Base-by-base conservation (phyloP, 2,329 filamentous ascomycete genomes). In the Verticillium nonalfalfae region DNA sequence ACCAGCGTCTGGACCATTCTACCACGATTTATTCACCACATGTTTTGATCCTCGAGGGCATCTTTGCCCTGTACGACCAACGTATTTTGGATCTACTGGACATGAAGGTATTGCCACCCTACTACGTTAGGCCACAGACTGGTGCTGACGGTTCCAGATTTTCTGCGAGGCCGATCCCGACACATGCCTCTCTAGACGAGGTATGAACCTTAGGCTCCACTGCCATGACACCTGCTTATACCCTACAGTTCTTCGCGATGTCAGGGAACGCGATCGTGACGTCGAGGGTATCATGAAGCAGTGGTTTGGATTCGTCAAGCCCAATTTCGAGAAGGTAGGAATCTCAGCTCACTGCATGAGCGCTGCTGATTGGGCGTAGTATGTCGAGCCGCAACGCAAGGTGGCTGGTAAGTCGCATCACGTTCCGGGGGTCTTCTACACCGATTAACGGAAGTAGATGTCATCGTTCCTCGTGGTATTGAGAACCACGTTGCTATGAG, bases 201-300 rank as follows among this genome's bases (percentile, higher is more conserved):
- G 92, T 96, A 78, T 73, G 88, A 9, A 15, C 73, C 50, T 2
- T 15, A 3, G 21, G 14, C 60, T 34, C 34, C 66, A 38, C 14
- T 21, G 54, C 6, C 4, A 50, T 57, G 39, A 40, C 64, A 65
- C 58, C 60, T 31, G 58, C 60, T 60, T 18, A 52, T 36, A 67
- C 60, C 67, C 39, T 4, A 1, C 64, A 93, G 90, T 96, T 67
- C 79, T 92, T 40, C 90, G 95, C 70, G 95, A 99, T 76, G 91
- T 98, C 26, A 86, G 86, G 68, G 91, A 97, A 69, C 87, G 95
- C 69, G 94, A 91, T 3, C 85, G 95, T 71, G 94, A 97, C 70
- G 90, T 98, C 61, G 90, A 97, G 72, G 95, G 95, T 50, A 94
- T 93, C 70, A 93, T 99, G 74, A 98, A 98, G 75, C 95, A 99